Conservation (phyloP, 1,284 basidiomycete genomes). For the Ceratobasidium sp. region DNA sequence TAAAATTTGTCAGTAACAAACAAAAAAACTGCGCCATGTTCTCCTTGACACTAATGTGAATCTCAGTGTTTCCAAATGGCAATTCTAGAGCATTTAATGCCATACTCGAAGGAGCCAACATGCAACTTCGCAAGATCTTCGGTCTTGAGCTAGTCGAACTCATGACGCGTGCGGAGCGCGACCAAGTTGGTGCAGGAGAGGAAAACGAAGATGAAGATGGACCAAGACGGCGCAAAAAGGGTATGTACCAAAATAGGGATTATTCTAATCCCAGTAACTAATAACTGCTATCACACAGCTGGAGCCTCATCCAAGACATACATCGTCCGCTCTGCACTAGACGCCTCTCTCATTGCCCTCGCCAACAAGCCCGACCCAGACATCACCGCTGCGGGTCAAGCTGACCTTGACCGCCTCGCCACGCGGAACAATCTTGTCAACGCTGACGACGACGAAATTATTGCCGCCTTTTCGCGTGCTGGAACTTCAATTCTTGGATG, state of each 20-base stretch:
- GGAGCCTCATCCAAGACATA: slow-evolving; percentile 74
- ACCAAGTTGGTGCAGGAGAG: slow-evolving; percentile 57
- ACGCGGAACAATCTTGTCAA: slow-evolving; percentile 52
- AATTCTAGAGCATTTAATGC: slow-evolving; percentile 67
- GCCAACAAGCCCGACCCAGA: slow-evolving; percentile 68
- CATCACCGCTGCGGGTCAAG: slow-evolving; percentile 68
- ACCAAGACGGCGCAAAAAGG: slow-evolving; percentile 65
- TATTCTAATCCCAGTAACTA: background rate
- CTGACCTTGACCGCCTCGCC: slow-evolving; percentile 54
- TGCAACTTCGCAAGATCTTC: slow-evolving; percentile 70
- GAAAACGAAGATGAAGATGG: slow-evolving; percentile 57
- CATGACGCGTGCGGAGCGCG: slow-evolving; percentile 70
- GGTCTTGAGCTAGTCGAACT: slow-evolving; percentile 83
- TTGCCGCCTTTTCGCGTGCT: slow-evolving; percentile 53
- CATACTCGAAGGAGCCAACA: slow-evolving; percentile 72
- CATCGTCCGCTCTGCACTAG: slow-evolving; percentile 76
- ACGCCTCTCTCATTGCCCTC: slow-evolving; percentile 69
- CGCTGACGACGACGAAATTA: slow-evolving; percentile 58
- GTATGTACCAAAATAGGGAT: slow-evolving; percentile 53
- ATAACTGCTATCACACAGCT: slow-evolving; percentile 56
- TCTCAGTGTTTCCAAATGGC: slow-evolving; percentile 70
- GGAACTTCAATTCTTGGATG: slow-evolving; percentile 39
- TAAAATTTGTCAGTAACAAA: slow-evolving; percentile 71
- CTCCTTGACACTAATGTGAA: slow-evolving; percentile 20
- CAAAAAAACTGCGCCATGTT: background rate